These are phyloP conservation scores for Fusarium multiceps DNA, from an alignment of 2,329 filamentous ascomycete genomes.

Conservation along the genomic window DNA sequence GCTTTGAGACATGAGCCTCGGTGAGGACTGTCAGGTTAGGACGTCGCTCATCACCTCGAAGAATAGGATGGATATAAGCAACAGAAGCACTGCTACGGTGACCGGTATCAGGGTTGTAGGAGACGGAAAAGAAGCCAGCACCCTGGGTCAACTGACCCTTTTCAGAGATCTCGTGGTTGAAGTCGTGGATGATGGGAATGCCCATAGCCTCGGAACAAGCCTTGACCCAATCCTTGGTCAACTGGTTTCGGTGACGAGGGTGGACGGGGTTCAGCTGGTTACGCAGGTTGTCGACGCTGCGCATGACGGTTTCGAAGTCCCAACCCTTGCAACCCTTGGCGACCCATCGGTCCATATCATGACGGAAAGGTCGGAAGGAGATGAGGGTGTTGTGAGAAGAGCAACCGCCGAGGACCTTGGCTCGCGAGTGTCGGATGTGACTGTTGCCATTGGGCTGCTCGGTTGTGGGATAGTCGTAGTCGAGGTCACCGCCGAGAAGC, in stretches of 20 bases:
- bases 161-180: conserved; percentile 83
- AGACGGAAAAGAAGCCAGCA: conserved; percentile 90
- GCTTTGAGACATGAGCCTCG: conserved; percentile 85
- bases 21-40: conserved; percentile 88
- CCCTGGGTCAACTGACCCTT: conserved; percentile 78
- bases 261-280: conserved; percentile 94
- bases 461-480: conserved; percentile 90
- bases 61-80: conserved; percentile 92
- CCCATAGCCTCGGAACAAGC: conserved; percentile 81
- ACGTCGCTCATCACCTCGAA: conserved; percentile 82
- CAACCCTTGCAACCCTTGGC: conserved; percentile 84
- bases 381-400: conserved; percentile 95
- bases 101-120: conserved; percentile 91
- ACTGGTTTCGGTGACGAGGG: conserved; percentile 84
- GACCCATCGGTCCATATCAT: conserved; percentile 88
- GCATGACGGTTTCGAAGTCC: conserved; percentile 86
- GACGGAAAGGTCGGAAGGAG: conserved; percentile 90
- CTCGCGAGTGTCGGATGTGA: conserved; percentile 89
- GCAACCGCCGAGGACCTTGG: conserved; percentile 92
- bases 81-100: conserved; percentile 87
- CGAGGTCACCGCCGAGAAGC: conserved; percentile 85
- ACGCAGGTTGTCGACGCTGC: conserved; percentile 83
- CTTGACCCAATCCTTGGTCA: conserved; percentile 90
- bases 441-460: conserved; percentile 94
- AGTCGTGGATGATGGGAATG: conserved; percentile 85